Base-by-base conservation (phyloP, 169 alveolate genomes). In the Cryptosporidium muris region DNA sequence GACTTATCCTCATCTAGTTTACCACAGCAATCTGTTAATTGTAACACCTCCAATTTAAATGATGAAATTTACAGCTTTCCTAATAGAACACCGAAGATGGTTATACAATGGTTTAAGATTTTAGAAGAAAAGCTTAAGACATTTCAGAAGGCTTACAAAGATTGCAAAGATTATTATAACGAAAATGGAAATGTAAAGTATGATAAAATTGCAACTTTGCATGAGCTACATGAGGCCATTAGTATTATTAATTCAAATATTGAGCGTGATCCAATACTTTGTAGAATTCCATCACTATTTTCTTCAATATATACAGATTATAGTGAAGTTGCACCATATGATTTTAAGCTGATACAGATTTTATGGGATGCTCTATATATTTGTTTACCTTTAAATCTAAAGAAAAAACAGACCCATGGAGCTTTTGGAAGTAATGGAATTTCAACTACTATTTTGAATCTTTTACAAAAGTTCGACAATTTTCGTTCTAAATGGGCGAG, bases 401-500 rank as follows among this genome's bases (percentile, higher is more conserved):
- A 74, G 49, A 74, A 74, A 38, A 53, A 14, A 54, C 65, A 60
- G 12, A 54, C 43, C 14, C 43, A 58, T 38, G 43, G 60, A 4
- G n/a, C 60, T 38, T 53, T 63, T 14, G 64, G 49, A 8, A 62
- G 40, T 8, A 43, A 52, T 40, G 40, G 74, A 47, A 43, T 36
- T 8, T 52, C 85, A 2, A 37, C 53, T 56, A 40, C 85, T 47
- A 68, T 68, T 3, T 14, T 56, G 36, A 52, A 74, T 25, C 12
- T 74, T 34, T 63, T 74, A 6, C 54, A 60, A 11, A 74, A 40
- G 60, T 74, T 56, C 40, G 85, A 74, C 5, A 58, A 58, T 12
- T 74, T 74, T 37, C 52, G 68, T 43, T 45, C 67, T 8, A 74
- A 74, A 45, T 74, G 85, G 85, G 67, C 67, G 5, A 74, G 85